A percentile compares a stretch with the other conserved stretches of the same genome.
phyloP scores from a whole-genome alignment of 768 basidiomycete genomes.

The Lactarius pseudohatsudake region DNA sequence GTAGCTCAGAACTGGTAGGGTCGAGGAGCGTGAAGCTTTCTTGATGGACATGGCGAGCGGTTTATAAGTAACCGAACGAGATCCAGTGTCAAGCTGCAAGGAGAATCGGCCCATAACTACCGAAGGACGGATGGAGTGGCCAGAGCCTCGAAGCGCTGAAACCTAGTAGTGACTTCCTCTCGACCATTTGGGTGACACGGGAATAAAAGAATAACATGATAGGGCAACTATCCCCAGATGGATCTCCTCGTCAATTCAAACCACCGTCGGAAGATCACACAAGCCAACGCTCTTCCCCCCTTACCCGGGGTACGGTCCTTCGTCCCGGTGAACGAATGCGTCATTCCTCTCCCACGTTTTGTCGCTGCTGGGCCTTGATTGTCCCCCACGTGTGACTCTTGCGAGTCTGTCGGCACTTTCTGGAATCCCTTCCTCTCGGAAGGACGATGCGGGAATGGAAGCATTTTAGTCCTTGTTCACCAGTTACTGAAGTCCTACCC shows the following conservation, averaged over 20 bases:
- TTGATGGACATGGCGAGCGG: conserved; percentile 9
- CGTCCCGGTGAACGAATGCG: conserved; percentile 8
- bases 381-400: conserved; percentile 1
- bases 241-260: conserved; percentile 4
- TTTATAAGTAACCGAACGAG: conserved; percentile 23
- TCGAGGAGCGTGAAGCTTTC: background rate
- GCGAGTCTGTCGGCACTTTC: background rate
- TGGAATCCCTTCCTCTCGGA: background rate
- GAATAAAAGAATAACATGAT: background rate
- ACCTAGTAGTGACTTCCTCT: conserved; percentile 6
- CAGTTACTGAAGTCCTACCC: background rate
- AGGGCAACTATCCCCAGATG: conserved; percentile 13
- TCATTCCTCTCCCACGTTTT: conserved; percentile 17
- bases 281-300: background rate
- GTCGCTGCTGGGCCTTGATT: conserved; percentile 2
- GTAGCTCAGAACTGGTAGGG: background rate
- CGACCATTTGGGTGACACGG: conserved; percentile 13
- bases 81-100: background rate
- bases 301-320: conserved; percentile 3
- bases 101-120: conserved; percentile 21
- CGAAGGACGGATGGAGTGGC: conserved; percentile 15
- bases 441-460: background rate
- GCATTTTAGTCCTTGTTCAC: background rate
- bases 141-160: conserved; percentile 11
- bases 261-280: conserved; percentile 7